Evolutionary conservation across 2,329 filamentous ascomycete species (phyloP).

Genomic region (Fusarium humuli): DNA sequence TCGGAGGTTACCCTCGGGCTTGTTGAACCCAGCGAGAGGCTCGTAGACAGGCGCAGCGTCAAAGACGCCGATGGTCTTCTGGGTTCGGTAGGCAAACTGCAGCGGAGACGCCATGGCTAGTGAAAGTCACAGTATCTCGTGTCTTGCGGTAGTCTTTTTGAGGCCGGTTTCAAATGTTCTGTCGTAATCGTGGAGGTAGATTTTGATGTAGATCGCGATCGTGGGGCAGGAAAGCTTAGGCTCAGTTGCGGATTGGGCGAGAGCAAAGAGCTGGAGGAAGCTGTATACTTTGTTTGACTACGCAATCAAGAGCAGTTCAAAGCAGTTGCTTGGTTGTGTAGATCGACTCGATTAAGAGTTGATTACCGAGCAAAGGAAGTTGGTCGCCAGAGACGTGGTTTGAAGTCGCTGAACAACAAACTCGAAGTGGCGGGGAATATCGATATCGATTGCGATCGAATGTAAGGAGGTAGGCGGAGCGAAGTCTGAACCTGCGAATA

Average conservation of each 20-base stretch:
- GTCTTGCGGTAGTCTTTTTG: conserved; percentile 47
- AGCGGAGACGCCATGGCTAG: conserved; percentile 93
- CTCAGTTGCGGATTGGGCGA: conserved; percentile 32
- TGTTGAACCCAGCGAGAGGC: conserved; percentile 82
- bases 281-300: conserved; percentile 23
- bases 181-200: conserved; percentile 34
- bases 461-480: conserved; percentile 16
- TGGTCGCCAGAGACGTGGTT: conserved; percentile 19
- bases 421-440: conserved; percentile 29
- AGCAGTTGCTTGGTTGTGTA: conserved; percentile 19
- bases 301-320: conserved; percentile 40
- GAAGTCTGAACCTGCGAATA: conserved; percentile 40
- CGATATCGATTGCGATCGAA: conserved; percentile 39
- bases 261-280: conserved; percentile 26
- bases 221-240: conserved; percentile 31
- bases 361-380: conserved; percentile 17
- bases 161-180: conserved; percentile 47
- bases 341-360: conserved; percentile 12
- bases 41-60: conserved; percentile 92
- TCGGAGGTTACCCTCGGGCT: conserved; percentile 92
- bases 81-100: conserved; percentile 97
- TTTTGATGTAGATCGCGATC: conserved; percentile 35
- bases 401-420: conserved; percentile 36
- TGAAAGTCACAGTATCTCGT: conserved; percentile 79
- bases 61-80: conserved; percentile 94